These are phyloP conservation scores for Pyrus betulifolia DNA, from an alignment of 306 rosid genomes.

Conservation along the genomic window DNA sequence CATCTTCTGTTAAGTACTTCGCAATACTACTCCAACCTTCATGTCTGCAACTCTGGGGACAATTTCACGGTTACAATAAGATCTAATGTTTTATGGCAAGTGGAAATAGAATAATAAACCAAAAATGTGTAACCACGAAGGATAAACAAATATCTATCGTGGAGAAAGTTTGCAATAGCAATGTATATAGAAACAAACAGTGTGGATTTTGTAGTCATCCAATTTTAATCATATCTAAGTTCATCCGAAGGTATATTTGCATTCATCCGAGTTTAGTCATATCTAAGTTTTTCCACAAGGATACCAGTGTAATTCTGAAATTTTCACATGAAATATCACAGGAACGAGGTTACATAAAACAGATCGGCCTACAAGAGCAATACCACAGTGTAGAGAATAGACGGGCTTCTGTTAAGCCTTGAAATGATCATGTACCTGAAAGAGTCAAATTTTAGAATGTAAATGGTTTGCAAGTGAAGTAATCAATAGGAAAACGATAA, in stretches of 20 bases:
- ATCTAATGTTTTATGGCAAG: slow-evolving; percentile 8
- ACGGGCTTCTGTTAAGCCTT: slow-evolving; percentile 57
- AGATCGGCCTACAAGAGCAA: slow-evolving; percentile 16
- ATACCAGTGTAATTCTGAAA: background rate
- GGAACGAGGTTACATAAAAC: slow-evolving; percentile 3
- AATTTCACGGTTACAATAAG: slow-evolving; percentile 15
- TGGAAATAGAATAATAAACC: background rate
- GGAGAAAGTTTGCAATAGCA: background rate
- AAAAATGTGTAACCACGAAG: background rate
- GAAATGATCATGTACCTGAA: slow-evolving; percentile 87
- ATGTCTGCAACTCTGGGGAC: slow-evolving; percentile 83
- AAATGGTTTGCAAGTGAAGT: slow-evolving; percentile 16
- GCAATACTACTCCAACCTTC: slow-evolving; percentile 65
- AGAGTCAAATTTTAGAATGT: slow-evolving; percentile 30
- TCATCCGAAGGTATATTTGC: too few species aligned
- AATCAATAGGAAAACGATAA: background rate
- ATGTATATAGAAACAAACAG: background rate
- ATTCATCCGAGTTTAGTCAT: background rate
- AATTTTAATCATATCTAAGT: too few species aligned
- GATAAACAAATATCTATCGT: background rate
- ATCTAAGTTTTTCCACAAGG: background rate
- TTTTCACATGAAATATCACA: background rate
- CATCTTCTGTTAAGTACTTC: slow-evolving; percentile 59
- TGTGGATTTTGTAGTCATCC: background rate
- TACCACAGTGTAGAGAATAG: slow-evolving; percentile 89